These are phyloP conservation scores for Sphagnum tenellum DNA, from an alignment of 225 moss, liverwort and hornwort species.

Conservation along the genomic window DNA sequence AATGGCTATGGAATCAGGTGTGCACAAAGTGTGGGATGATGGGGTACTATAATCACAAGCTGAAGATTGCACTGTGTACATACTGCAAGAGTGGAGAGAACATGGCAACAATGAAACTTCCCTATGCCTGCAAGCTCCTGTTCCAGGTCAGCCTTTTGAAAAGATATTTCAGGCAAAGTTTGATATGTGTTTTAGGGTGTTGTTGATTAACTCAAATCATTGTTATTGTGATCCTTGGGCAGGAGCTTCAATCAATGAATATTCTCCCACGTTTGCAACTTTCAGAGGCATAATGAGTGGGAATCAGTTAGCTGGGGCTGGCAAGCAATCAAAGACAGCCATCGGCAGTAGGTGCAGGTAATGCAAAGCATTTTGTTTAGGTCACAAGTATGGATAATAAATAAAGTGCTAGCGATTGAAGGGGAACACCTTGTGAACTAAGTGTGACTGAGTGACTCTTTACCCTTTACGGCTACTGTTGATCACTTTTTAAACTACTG, in stretches of 20 bases:
- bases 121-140: slow-evolving; percentile 97
- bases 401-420: no score
- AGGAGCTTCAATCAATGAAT: slow-evolving; percentile 99
- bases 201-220: background rate
- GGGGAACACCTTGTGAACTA: no score
- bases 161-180: background rate
- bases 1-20: slow-evolving; percentile 33
- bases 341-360: no score
- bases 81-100: slow-evolving; percentile 81
- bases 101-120: slow-evolving; percentile 98
- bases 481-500: no score
- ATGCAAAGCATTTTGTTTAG: no score
- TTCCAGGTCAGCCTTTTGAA: slow-evolving; percentile 53
- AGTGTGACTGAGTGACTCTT: no score
- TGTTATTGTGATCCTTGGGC: slow-evolving; percentile 3
- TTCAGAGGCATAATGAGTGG: slow-evolving; percentile 66
- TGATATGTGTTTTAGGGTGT: background rate
- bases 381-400: no score
- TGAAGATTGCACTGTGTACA: slow-evolving; percentile 76
- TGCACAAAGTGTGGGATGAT: slow-evolving; percentile 95
- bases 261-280: slow-evolving; percentile 83
- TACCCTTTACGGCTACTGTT: no score
- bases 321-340: no score
- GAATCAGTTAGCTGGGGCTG: slow-evolving; percentile 5
- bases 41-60: slow-evolving; percentile 79